Conservation (phyloP, 345 rosid genomes). For the Cardiospermum halicacabum region DNA sequence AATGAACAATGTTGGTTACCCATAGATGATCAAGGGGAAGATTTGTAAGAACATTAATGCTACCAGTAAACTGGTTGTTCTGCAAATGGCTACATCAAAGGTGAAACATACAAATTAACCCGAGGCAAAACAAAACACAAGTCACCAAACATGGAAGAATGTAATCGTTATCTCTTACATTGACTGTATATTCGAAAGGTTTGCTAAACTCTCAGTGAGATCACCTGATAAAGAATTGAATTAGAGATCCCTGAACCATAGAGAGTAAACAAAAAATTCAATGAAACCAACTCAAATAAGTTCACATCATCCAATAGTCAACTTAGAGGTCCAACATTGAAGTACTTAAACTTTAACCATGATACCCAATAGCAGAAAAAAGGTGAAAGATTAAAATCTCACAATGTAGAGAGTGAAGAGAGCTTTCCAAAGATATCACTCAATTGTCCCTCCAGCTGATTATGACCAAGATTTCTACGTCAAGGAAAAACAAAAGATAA, state of each 20-base stretch:
- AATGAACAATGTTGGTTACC: conserved; percentile 36
- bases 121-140: conserved; percentile 1
- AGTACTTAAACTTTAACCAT: not conserved
- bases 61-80: conserved; percentile 86
- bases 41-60: conserved; percentile 65
- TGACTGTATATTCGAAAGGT: conserved; percentile 56
- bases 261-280: conserved; percentile 10
- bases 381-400: conserved; percentile 30
- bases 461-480: conserved; percentile 74
- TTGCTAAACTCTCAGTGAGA: conserved; percentile 63
- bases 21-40: conserved; percentile 83
- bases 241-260: conserved; percentile 78
- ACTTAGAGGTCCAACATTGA: not conserved
- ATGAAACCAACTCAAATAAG: conserved; percentile 12
- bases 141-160: conserved; percentile 5
- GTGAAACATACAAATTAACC: conserved; percentile 17
- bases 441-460: conserved; percentile 61
- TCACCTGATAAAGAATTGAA: conserved; percentile 57
- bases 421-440: conserved; percentile 62
- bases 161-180: conserved; percentile 48
- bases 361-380: not conserved
- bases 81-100: conserved; percentile 68
- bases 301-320: not conserved
- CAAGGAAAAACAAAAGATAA: conserved; percentile 12
- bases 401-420: conserved; percentile 72